Base-by-base conservation (phyloP, 2,329 filamentous ascomycete species). In the Fusarium luffae region DNA sequence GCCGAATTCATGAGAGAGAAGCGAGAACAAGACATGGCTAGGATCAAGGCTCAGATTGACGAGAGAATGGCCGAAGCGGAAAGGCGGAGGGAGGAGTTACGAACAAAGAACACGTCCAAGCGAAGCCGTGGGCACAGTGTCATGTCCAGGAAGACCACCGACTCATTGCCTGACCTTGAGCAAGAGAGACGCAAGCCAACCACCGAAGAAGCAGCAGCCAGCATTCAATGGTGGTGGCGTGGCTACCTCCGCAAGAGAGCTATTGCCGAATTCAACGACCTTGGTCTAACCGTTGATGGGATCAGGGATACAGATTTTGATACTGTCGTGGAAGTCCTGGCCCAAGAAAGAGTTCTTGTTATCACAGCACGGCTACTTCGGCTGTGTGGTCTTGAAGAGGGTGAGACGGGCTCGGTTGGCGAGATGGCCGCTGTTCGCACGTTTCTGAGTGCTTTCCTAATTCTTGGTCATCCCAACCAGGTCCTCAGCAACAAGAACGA, bases 1-100 rank as follows among this genome's bases (percentile, higher is more conserved):
- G 92, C 92, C 16, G 92, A 93, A 78, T 90, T 87, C 61, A 93
- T 92, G 83, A 94, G 93, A 79, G 91, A 93, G 81, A 91, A 91
- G 78, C 89, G 93, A 68, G 90, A 93, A 76, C 89, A 90, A 59
- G 91, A 94, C 69, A 86, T 92, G 59, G 85, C 85, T 71, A 89
- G 89, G 74, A 85, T 92, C 77, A 88, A 89, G 68, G 80, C 87
- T 52, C 91, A 94, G 77, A 93, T 94, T 85, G 91, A 94, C 77
- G 92, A 94, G 81, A 89, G 91, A 68, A 86, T 93, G 73, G 91
- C 92, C 32, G 92, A 94, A 75, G 93, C 92, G 0, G 91, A 94
- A 78, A 87, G 84, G 77, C 86, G 93, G 73, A 85, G 92, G 63
- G 87, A 90, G 76, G 87, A 91, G 81, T 79, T 91, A 66, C 82